Conservation (phyloP, 345 rosid species). For the Hypericum perforatum region DNA sequence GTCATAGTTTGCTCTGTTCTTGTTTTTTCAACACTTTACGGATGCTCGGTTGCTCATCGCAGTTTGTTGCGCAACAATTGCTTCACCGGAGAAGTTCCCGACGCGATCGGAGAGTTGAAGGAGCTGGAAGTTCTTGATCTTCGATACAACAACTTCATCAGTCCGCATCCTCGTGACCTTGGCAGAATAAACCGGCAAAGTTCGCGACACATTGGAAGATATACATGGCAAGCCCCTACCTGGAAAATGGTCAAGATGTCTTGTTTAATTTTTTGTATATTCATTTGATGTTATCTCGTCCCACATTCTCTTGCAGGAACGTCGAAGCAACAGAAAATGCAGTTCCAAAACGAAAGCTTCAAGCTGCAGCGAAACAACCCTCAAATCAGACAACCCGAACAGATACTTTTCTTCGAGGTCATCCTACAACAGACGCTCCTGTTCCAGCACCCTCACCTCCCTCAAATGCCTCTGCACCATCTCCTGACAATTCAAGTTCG, state of each 20-base stretch:
- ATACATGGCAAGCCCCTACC: conserved; percentile 16
- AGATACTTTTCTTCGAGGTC: background rate
- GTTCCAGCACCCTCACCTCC: too few relatives aligned
- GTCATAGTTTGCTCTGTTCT: background rate
- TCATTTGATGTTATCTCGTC: background rate
- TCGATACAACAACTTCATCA: conserved; percentile 12
- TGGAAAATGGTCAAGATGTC: background rate
- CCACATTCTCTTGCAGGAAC: conserved; percentile 23
- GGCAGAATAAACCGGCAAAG: too few relatives aligned
- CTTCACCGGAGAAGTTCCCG: conserved; percentile 6
- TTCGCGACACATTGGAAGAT: too few relatives aligned
- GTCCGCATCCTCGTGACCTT: conserved; percentile 8
- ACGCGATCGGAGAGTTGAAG: conserved; percentile 6
- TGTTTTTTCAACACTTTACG: background rate
- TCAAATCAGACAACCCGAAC: background rate
- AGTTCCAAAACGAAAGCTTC: conserved; percentile 31
- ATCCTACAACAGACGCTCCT: background rate
- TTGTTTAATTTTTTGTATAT: too few relatives aligned
- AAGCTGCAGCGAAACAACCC: background rate
- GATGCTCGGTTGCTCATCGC: background rate
- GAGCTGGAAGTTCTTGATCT: conserved; percentile 12
- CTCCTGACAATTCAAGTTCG: too few relatives aligned
- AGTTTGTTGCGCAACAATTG: conserved; percentile 11
- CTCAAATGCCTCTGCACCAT: too few relatives aligned
- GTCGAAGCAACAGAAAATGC: conserved; percentile 18